These are phyloP conservation scores for Paraphaeosphaeria minitans DNA, from an alignment of 2,329 filamentous ascomycete species.

Conservation along the genomic window DNA sequence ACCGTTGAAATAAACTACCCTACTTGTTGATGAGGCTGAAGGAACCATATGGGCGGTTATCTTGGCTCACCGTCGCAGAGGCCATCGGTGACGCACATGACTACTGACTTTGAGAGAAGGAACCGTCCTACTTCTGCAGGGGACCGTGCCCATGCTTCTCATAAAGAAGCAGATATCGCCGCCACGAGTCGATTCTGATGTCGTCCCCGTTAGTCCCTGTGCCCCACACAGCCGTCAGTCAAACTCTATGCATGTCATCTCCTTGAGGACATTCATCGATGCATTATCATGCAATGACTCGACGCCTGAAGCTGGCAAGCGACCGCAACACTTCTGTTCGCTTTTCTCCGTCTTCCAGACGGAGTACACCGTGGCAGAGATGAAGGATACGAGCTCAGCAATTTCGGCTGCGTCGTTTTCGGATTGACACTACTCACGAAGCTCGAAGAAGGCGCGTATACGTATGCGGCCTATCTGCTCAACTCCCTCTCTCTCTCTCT, in stretches of 20 bases:
- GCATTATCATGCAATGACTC: slow-evolving; percentile 9
- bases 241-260: background rate
- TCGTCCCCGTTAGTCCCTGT: background rate
- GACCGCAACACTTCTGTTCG: background rate
- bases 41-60: slow-evolving; percentile 17
- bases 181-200: background rate
- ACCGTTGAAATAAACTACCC: slow-evolving; percentile 13
- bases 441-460: background rate
- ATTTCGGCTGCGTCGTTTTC: background rate
- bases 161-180: slow-evolving; percentile 2
- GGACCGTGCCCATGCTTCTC: slow-evolving; percentile 1
- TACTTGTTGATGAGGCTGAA: slow-evolving; percentile 13
- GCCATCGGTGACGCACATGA: slow-evolving; percentile 11
- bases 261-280: background rate
- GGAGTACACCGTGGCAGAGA: background rate
- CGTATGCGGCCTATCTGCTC: background rate
- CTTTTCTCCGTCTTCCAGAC: background rate
- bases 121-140: slow-evolving; percentile 1
- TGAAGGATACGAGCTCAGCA: background rate
- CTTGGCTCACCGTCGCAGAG: slow-evolving; percentile 20
- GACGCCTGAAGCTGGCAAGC: background rate
- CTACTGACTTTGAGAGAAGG: slow-evolving; percentile 11
- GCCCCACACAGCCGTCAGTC: background rate
- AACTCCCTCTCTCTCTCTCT: too few relatives aligned
- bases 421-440: background rate